Evolutionary conservation across 169 alveolate genomes (phyloP).

Genomic region (Condylostoma magnum): DNA sequence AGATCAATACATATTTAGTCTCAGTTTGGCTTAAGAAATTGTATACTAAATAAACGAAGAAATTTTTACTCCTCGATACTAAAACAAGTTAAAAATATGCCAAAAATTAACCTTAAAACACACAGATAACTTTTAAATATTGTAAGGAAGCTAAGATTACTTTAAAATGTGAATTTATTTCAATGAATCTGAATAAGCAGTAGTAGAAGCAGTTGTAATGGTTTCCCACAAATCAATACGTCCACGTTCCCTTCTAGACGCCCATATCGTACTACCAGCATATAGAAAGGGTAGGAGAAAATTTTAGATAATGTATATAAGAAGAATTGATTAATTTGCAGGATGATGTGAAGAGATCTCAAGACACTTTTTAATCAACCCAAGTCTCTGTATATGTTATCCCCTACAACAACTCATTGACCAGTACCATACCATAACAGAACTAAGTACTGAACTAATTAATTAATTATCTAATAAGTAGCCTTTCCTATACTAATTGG

Average conservation of each 20-base stretch:
- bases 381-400: slow-evolving; percentile 26
- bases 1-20: background rate
- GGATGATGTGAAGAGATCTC: slow-evolving; percentile 22
- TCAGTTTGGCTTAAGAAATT: background rate
- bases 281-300: background rate
- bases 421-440: too few species aligned
- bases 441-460: too few species aligned
- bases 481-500: slow-evolving; percentile 43
- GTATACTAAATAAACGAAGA: slow-evolving; percentile 22
- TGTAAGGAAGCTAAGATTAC: slow-evolving; percentile 6
- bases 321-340: slow-evolving; percentile 30
- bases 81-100: background rate
- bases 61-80: background rate
- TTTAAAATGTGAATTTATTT: background rate
- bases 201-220: slow-evolving; percentile 24
- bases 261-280: background rate
- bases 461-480: too few species aligned
- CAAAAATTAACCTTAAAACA: slow-evolving; percentile 24
- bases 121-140: slow-evolving; percentile 1
- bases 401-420: background rate
- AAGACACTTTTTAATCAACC: background rate
- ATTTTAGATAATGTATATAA: background rate
- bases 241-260: background rate
- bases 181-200: slow-evolving; percentile 1
- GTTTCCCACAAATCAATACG: background rate